A percentile compares a stretch with the other conserved stretches of the same genome.
Conservation (phyloP, 2,329 filamentous ascomycete genomes). For the Colletotrichum sp. region DNA sequence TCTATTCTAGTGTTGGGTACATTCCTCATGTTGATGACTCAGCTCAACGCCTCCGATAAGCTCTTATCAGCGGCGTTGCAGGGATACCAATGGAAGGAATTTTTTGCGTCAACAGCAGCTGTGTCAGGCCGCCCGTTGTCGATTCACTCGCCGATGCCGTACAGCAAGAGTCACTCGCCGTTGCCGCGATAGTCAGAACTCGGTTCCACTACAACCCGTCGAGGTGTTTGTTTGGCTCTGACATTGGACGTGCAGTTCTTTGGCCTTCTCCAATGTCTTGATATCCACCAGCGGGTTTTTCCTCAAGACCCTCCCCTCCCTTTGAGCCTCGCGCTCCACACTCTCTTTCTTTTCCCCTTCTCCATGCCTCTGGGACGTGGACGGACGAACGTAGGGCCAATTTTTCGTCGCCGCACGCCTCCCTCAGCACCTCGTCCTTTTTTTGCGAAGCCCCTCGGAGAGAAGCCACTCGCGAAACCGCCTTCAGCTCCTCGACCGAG, state of each 20-base stretch:
- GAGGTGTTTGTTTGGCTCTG: background rate
- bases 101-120: background rate
- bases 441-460: background rate
- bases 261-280: slow-evolving; percentile 9
- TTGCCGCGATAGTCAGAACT: background rate
- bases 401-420: background rate
- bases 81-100: background rate
- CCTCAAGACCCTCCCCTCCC: background rate
- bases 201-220: background rate
- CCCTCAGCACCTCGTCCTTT: background rate
- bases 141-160: slow-evolving; percentile 5
- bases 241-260: background rate
- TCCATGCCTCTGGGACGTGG: background rate
- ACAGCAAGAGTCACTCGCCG: slow-evolving; percentile 7
- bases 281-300: slow-evolving; percentile 11
- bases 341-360: background rate
- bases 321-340: slow-evolving; percentile 11
- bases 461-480: background rate
- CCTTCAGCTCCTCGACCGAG: background rate
- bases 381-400: background rate
- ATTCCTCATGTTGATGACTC: background rate
- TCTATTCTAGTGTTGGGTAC: background rate
- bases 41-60: background rate
- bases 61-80: background rate
- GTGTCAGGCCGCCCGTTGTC: background rate